Conservation (phyloP, 2,329 filamentous ascomycete genomes). For the Monosporascus sp. region DNA sequence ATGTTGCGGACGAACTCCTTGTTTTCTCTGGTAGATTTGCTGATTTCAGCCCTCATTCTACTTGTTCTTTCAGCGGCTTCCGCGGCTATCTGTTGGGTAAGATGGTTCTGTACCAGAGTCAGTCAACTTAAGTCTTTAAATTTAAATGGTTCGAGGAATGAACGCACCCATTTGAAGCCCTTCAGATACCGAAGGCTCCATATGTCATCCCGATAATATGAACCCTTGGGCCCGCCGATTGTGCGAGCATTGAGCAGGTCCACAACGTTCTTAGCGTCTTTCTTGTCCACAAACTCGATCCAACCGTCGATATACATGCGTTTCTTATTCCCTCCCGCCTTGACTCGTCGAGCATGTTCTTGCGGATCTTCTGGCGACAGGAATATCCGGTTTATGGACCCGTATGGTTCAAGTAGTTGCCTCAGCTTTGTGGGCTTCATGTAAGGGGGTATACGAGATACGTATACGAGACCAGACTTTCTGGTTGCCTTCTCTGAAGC, state of each 20-base stretch:
- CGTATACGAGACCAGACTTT: slow-evolving; percentile 75
- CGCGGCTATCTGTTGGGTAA: slow-evolving; percentile 71
- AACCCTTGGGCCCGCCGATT: slow-evolving; percentile 78
- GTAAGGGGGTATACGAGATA: slow-evolving; percentile 79
- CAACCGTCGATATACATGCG: slow-evolving; percentile 77
- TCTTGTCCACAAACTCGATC: slow-evolving; percentile 75
- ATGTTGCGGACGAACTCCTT: slow-evolving; percentile 75
- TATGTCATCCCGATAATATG: slow-evolving; percentile 78
- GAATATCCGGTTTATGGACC: slow-evolving; percentile 54
- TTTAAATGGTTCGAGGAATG: slow-evolving; percentile 30
- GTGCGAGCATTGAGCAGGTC: slow-evolving; percentile 71
- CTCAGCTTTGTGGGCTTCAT: slow-evolving; percentile 74
- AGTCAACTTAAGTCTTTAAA: slow-evolving; percentile 1
- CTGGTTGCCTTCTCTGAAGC: slow-evolving; percentile 58
- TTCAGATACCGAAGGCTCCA: slow-evolving; percentile 80
- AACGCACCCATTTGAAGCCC: slow-evolving; percentile 70
- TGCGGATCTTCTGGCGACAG: slow-evolving; percentile 69
- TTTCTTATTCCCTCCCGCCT: slow-evolving; percentile 76
- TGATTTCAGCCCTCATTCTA: slow-evolving; percentile 72
- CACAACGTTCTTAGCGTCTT: slow-evolving; percentile 69
- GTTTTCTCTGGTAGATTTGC: slow-evolving; percentile 71
- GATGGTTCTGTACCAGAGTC: slow-evolving; percentile 31
- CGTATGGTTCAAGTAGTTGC: not conserved
- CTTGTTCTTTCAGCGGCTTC: slow-evolving; percentile 76
- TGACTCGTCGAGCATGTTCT: slow-evolving; percentile 60